These are phyloP conservation scores for Zygotorulaspora florentina DNA, from an alignment of 805 yeast genomes.

Conservation along the genomic window DNA sequence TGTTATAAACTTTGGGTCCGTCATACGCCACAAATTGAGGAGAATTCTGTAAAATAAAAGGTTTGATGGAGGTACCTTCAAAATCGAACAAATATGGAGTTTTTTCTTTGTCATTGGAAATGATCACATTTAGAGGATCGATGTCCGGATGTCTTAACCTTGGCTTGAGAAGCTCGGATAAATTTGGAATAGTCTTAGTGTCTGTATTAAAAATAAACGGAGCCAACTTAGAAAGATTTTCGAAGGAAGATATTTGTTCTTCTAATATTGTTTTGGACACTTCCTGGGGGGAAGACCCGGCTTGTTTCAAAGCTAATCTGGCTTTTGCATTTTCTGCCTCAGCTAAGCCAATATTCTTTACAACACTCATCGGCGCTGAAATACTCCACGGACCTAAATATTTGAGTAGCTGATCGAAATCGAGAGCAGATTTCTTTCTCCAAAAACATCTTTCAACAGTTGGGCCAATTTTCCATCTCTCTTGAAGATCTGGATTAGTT, in stretches of 20 bases:
- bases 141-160: slow-evolving; percentile 77
- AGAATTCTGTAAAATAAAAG: slow-evolving; percentile 70
- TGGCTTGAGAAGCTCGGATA: slow-evolving; percentile 61
- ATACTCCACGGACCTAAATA: slow-evolving; percentile 74
- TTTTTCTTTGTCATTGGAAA: slow-evolving; percentile 37
- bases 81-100: slow-evolving; percentile 66
- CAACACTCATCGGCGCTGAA: slow-evolving; percentile 54
- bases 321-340: slow-evolving; percentile 59
- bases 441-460: slow-evolving; percentile 73
- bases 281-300: slow-evolving; percentile 45
- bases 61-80: slow-evolving; percentile 76
- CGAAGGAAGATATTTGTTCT: slow-evolving; percentile 56
- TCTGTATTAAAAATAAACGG: slow-evolving; percentile 50
- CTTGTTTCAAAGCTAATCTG: slow-evolving; percentile 51
- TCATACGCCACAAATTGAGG: slow-evolving; percentile 83
- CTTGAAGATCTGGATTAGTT: slow-evolving; percentile 42
- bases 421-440: slow-evolving; percentile 56
- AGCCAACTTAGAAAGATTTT: slow-evolving; percentile 52
- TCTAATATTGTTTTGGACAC: slow-evolving; percentile 44
- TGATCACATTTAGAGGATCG: slow-evolving; percentile 82
- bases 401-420: slow-evolving; percentile 45
- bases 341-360: slow-evolving; percentile 58
- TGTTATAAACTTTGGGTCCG: slow-evolving; percentile 80
- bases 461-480: slow-evolving; percentile 91
- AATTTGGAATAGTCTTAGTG: slow-evolving; percentile 56